Evolutionary conservation across 345 rosid genomes (phyloP), one percentile per base, ranked within the genome.

Genomic region (Camelina sativa): DNA sequence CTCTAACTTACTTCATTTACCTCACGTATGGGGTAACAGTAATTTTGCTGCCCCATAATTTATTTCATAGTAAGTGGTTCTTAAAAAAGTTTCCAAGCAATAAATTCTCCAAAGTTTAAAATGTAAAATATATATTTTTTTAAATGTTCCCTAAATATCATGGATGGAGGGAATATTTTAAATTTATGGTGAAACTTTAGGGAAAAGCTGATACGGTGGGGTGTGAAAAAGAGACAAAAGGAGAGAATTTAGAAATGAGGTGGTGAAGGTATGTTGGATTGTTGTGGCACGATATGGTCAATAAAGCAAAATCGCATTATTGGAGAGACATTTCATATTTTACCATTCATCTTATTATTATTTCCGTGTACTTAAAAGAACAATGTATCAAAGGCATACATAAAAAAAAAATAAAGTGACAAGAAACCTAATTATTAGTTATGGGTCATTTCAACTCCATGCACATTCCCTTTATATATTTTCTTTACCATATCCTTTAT

Each of bases 381-480:
- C 61, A 61, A 71, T 47, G 56, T n/a, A 34, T 34, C 37, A 7
- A 34, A 28, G 30, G 8, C 16, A 7, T 0, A 20, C 22, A 20
- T 20, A 20, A 1, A 13, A 23, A 23, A 7, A 16, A 19, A 1
- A 19, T 1, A 72, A 71, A 71, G 81, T 51, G 68, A 59, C 61
- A 19, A n/a, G 52, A 60, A 52, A 66, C 81, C 69, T 72, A 72
- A 72, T 72, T 71, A 78, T 72, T 72, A 72, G 76, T 22, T 72
- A 72, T 78, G 81, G 77, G 81, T 66, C 81, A 71, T 40, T 72
- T 71, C 76, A 71, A 13, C 74, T 62, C 74, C 74, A 86, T 82
- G 87, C 78, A 77, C 81, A 80, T 64, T 71, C 76, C 76, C 77
- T 83, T 86, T 74, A 79, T 80, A 81, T 76, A 50, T 12, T 51